A percentile compares a stretch with the other conserved stretches of the same genome.
These are phyloP conservation scores for Malassezia arunalokei DNA, from an alignment of 1,284 basidiomycete genomes.

Conservation along the genomic window DNA sequence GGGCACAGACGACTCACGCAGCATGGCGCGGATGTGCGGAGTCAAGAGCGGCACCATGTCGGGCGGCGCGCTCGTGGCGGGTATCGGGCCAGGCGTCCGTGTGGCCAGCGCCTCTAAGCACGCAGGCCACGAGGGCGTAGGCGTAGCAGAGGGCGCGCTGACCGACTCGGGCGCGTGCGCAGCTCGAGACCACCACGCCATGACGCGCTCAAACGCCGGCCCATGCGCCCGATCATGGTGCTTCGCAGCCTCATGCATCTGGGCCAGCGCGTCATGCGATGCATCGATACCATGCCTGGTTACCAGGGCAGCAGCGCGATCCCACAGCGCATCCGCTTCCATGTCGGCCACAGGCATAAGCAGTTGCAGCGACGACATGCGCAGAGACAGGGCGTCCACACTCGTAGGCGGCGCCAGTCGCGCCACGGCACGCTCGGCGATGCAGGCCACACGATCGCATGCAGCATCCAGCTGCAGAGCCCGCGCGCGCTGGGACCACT, in stretches of 20 bases:
- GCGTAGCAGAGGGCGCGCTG: background rate
- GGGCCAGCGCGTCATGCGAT: background rate
- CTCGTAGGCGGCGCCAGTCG: constrained; percentile 16
- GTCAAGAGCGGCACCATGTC: background rate
- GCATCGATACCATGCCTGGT: background rate
- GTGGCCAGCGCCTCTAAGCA: background rate
- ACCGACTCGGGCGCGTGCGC: background rate
- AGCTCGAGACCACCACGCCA: background rate
- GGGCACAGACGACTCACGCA: background rate
- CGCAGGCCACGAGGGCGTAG: background rate
- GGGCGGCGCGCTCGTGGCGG: background rate
- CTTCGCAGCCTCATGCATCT: background rate
- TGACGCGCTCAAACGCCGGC: background rate
- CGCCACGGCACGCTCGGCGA: constrained; percentile 22
- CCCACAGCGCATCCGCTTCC: constrained; percentile 29
- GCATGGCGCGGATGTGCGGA: background rate
- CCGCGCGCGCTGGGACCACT: background rate
- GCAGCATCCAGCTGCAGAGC: background rate
- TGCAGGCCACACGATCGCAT: constrained; percentile 17
- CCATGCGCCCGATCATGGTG: background rate
- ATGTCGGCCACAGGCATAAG: constrained; percentile 22
- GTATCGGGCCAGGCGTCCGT: background rate
- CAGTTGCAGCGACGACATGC: constrained; percentile 18
- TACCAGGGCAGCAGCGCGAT: constrained; percentile 4
- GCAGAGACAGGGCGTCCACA: constrained; percentile 14